A percentile compares a stretch with the other conserved stretches of the same genome.
Evolutionary conservation across 805 yeast species (phyloP).

Genomic region (Naumovozyma castellii): DNA sequence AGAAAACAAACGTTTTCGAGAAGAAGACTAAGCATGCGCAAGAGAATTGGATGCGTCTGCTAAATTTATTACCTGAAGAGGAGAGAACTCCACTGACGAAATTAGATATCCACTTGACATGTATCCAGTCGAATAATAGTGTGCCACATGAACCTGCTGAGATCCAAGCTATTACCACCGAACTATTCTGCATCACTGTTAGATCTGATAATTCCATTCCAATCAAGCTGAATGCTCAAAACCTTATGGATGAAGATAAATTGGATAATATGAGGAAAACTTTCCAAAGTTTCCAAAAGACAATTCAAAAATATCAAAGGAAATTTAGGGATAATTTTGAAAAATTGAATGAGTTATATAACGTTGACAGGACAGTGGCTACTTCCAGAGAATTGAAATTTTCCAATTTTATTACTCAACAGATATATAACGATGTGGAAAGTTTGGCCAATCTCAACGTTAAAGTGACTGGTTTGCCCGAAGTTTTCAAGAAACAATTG

Average conservation of each 20-base stretch:
- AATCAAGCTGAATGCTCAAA: constrained; percentile 28
- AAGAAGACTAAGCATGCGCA: constrained; percentile 23
- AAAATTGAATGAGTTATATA: constrained; percentile 20
- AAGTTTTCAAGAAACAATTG: constrained; percentile 23
- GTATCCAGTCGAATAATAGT: constrained; percentile 23
- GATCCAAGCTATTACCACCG: constrained; percentile 19
- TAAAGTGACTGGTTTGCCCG: constrained; percentile 10
- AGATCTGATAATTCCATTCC: constrained; percentile 32
- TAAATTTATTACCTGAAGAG: constrained; percentile 15
- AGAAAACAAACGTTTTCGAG: constrained; percentile 25
- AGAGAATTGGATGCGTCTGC: constrained; percentile 25
- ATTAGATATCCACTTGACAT: constrained; percentile 23
- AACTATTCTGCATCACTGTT: constrained; percentile 26
- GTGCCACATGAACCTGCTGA: constrained; percentile 21
- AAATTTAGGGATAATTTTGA: constrained; percentile 15
- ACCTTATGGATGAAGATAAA: constrained; percentile 18
- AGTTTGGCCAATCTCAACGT: constrained; percentile 22
- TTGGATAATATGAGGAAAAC: constrained; percentile 13
- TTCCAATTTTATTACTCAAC: constrained; percentile 20
- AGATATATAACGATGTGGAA: constrained; percentile 23
- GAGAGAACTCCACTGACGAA: constrained; percentile 20
- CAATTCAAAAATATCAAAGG: constrained; percentile 4
- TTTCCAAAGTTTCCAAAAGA: constrained; percentile 9
- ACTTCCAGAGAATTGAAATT: constrained; percentile 19
- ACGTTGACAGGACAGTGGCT: constrained; percentile 9